Conservation (phyloP, 164 flowering plant species). For the Magnolia sinica region DNA sequence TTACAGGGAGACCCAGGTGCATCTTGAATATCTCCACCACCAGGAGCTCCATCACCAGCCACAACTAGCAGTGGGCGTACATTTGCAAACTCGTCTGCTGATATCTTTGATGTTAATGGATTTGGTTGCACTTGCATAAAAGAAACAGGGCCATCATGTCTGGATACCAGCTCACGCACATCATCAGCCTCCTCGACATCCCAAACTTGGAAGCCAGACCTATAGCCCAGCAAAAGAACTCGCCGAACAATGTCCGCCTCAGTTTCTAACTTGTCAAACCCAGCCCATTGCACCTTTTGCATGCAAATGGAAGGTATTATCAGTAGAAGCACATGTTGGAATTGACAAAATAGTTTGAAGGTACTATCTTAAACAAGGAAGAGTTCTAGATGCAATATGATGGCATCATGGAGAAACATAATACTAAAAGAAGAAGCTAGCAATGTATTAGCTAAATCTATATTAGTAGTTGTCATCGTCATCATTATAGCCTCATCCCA, state of each 20-base stretch:
- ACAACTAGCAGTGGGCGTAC: slow-evolving; percentile 60
- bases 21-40: slow-evolving; percentile 31
- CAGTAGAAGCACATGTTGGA: not conserved
- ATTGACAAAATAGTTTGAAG: not conserved
- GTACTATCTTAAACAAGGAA: not conserved
- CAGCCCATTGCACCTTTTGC: slow-evolving; percentile 75
- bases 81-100: slow-evolving; percentile 52
- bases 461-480: too few species aligned
- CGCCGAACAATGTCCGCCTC: slow-evolving; percentile 34
- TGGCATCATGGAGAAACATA: not conserved
- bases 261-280: slow-evolving; percentile 68
- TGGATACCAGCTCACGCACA: slow-evolving; percentile 59
- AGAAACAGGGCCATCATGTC: slow-evolving; percentile 68
- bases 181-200: slow-evolving; percentile 78
- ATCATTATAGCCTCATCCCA: too few species aligned
- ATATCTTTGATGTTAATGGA: slow-evolving; percentile 36
- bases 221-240: slow-evolving; percentile 66
- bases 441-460: too few species aligned
- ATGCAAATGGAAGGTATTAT: not conserved
- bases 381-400: not conserved
- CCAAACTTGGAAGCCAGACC: slow-evolving; percentile 86
- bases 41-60: slow-evolving; percentile 51
- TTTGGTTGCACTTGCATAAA: slow-evolving; percentile 68
- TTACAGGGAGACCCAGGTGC: slow-evolving; percentile 28
- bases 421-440: not conserved